Conservation (phyloP, 148 eudicot genomes). For the Rhododendron griersonianum region DNA sequence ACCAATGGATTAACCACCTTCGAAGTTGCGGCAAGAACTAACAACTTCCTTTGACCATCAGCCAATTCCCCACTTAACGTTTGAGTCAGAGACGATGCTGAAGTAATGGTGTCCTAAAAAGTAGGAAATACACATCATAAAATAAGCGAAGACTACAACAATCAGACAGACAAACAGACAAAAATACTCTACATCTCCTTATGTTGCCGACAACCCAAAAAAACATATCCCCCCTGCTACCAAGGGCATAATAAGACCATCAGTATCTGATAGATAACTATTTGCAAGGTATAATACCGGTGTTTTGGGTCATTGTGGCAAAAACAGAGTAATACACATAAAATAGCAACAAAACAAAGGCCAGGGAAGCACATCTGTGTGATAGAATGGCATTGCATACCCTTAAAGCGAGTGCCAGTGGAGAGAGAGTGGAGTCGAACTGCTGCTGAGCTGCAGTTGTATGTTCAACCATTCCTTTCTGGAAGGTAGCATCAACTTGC, state of each 20-base stretch:
- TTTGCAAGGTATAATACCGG: neutral
- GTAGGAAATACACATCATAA: neutral
- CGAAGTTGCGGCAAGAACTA: slow-evolving; percentile 75
- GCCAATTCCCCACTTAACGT: slow-evolving; percentile 70
- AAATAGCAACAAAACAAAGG: neutral
- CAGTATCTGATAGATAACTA: neutral
- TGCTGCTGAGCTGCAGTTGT: slow-evolving; percentile 62
- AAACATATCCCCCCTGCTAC: neutral
- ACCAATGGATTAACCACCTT: slow-evolving; percentile 55
- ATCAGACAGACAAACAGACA: slow-evolving; percentile 8
- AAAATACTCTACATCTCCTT: neutral
- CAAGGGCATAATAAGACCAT: neutral
- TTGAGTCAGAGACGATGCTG: slow-evolving; percentile 78
- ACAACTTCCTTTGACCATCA: slow-evolving; percentile 83
- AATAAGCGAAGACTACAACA: neutral
- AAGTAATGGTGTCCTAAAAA: slow-evolving; percentile 73
- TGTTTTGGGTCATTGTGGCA: neutral
- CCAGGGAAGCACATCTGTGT: neutral
- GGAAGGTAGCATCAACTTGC: slow-evolving; percentile 86
- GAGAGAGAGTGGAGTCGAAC: slow-evolving; percentile 68
- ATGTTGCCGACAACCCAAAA: neutral
- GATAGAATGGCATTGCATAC: slow-evolving; percentile 28
- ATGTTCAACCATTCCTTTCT: slow-evolving; percentile 88
- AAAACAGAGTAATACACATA: neutral
- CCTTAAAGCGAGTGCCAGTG: slow-evolving; percentile 72